A percentile compares a stretch with the other conserved stretches of the same genome.
These are phyloP conservation scores for Ceratorhiza oryzae-sativae DNA, from an alignment of 1,284 basidiomycete genomes.

Conservation along the genomic window DNA sequence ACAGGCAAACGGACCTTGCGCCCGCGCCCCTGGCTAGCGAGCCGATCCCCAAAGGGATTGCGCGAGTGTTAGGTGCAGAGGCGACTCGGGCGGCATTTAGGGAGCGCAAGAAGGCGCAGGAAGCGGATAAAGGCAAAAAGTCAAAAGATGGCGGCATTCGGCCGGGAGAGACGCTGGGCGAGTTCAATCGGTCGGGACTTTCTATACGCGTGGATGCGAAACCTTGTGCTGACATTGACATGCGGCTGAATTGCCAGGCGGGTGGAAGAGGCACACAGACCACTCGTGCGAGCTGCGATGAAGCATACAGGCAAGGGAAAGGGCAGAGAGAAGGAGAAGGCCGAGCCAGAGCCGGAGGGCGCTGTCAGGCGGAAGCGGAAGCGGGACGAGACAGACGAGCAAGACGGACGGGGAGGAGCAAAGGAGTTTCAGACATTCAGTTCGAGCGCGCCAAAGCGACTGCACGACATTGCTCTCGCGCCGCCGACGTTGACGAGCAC, in stretches of 20 bases:
- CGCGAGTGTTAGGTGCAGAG: conserved; percentile 24
- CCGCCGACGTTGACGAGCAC: conserved; percentile 16
- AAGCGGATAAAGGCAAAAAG: neutral
- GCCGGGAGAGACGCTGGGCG: conserved; percentile 9
- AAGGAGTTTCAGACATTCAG: conserved; percentile 18
- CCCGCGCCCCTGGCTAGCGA: conserved; percentile 6
- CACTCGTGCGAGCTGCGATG: conserved; percentile 19
- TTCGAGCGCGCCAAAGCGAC: conserved; percentile 25
- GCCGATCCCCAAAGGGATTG: conserved; percentile 20
- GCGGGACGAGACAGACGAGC: neutral
- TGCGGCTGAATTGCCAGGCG: neutral
- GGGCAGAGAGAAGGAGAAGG: neutral
- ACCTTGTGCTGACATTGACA: neutral
- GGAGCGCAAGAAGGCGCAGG: neutral
- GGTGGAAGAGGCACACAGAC: conserved; percentile 30
- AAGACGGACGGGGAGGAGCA: neutral
- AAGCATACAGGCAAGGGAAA: conserved; percentile 2
- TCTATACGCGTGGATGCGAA: neutral
- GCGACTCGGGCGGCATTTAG: neutral
- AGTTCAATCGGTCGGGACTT: conserved; percentile 26
- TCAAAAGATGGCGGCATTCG: neutral
- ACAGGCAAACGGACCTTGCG: conserved; percentile 13
- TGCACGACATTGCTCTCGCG: conserved; percentile 12
- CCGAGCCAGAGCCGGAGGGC: neutral
- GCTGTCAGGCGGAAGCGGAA: conserved; percentile 19